Base-by-base conservation (phyloP, 306 rosid genomes). In the Pueraria montana region DNA sequence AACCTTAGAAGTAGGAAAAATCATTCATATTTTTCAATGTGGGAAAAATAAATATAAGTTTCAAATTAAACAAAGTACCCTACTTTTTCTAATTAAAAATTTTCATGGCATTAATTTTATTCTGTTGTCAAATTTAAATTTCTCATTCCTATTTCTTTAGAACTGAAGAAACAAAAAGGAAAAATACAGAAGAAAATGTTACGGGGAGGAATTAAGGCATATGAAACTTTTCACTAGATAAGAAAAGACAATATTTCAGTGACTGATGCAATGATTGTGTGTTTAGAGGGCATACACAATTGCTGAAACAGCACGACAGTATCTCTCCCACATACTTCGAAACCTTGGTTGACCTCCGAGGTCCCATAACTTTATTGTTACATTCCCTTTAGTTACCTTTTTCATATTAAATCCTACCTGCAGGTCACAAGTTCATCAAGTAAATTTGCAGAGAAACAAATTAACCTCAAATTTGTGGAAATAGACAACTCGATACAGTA, bases 351-450 rank as follows among this genome's bases (percentile, higher is more conserved):
- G 94, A 59, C 94, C 93, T 74, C 97, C 94, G 55, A 92, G 93
- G 86, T 90, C 94, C 93, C 93, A 90, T 69, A 89, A 77, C 83
- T 90, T 92, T 80, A 92, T 89, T 4, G 89, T 89, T 55, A 90
- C 94, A 53, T 85, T 92, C 62, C 97, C 97, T 83, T 86, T 92
- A 5, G 91, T 92, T 61, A 92, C 89, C 83, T 85, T 92, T 82
- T 32, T 92, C 97, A 91, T 89, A 81, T 91, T 92, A 78, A 92
- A 92, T 80, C 94, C 94, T 77, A 92, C 94, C 92, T 92, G 90
- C 23, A 79, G 56, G 81, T 23, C 13, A 65, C 52, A 77, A 49
- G 43, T 49, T 40, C 53, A 67, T 23, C 46, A 63, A 70, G 70
- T 34, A 32, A 86, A 64, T 77, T 63, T 34, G 34, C 40, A 14